Base-by-base conservation (phyloP, 1,284 basidiomycete genomes). In the Tilletiaria anomala region DNA sequence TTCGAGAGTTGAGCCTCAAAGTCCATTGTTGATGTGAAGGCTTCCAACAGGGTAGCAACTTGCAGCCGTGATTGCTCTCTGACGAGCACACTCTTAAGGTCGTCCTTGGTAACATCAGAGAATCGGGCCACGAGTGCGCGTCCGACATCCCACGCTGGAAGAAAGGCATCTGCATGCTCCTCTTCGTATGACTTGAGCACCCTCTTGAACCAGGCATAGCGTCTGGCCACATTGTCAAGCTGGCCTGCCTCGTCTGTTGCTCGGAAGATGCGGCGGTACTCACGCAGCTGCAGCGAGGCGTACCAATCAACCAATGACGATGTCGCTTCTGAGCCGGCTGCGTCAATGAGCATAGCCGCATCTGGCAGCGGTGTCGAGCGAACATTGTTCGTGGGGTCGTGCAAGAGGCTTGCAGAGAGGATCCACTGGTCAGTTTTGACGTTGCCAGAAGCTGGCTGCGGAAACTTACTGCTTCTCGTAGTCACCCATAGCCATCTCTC, bases 151-250 rank as follows among this genome's bases (percentile, higher is more conserved):
- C 59, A 62, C n/a, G 42, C 43, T n/a, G 18, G 19, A 29, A 54
- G 37, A 39, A 65, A 65, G 2, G 57, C 58, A 12, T 49, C 33
- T 2, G 52, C 51, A 36, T 83, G 80, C 56, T 96, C 88, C 15
- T 82, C 76, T 53, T 94, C 86, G 65, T 93, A 84, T 5, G 77
- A 78, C 51, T 82, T 78, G 24, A 99, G 70, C n/a, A 91, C 69
- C n/a, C 89, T 75, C 17, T 83, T 73, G 70, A 96, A 96, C 87
- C 89, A 99, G 2, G 89, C 85, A 55, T 88, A 97, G 29, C 93
- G 77, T 14, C 91, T 74, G 0, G 84, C 78, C 4, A 96, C 76
- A 52, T 99, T 99, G 69, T 99, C 93, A 34, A 99, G 73, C 65
- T 94, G 87, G 1, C 91, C 93, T 0, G 93, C 77, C 75, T 47